Evolutionary conservation across 129 eudicot genomes (phyloP), one percentile per base, ranked within the genome.

Genomic region (Arctium lappa): DNA sequence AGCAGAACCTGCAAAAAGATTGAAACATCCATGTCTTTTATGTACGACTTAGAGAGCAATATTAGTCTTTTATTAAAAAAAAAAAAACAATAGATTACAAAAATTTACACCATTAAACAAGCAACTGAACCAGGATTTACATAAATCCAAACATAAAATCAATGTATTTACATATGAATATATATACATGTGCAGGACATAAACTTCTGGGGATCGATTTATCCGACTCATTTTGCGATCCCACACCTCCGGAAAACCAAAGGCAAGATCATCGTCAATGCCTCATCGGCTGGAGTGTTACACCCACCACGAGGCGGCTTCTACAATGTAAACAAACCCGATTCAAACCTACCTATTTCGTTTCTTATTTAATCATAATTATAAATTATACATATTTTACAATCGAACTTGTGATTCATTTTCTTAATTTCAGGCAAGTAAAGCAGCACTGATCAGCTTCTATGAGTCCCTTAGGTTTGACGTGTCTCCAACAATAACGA

Each of bases 381-480:
- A 62, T 62, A 5, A 4, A 0, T 0, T 56, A 56, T 56, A 80
- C 5, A 1, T 42, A 38, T 10, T 42, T 42, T 42, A 56, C 12
- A 0, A 46, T 46, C 44, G 79, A 7, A 22, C 29, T 16, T 60
- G 68, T 65, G 38, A 40, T 37, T 53, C 6, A 60, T 16, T n/a
- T 10, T 16, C 22, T 9, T 22, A 22, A 22, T 22, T 82, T 15
- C 89, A 91, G 91, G 92, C 92, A 75, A 91, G 92, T 50, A 91
- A 91, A 88, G 90, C 92, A 62, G 94, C 92, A 78, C 40, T 88
- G 85, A 78, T 86, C 3, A 60, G 86, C 83, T 80, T 88, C 79
- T 88, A 77, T 9, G 92, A 91, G 60, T 73, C 90, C 13, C 84
- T 91, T 65, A 86, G 91, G 71, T 78, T 82, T 16, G 94, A 90